phyloP scores from a whole-genome alignment of 495 filamentous ascomycete genomes.

The Peziza echinospora region DNA sequence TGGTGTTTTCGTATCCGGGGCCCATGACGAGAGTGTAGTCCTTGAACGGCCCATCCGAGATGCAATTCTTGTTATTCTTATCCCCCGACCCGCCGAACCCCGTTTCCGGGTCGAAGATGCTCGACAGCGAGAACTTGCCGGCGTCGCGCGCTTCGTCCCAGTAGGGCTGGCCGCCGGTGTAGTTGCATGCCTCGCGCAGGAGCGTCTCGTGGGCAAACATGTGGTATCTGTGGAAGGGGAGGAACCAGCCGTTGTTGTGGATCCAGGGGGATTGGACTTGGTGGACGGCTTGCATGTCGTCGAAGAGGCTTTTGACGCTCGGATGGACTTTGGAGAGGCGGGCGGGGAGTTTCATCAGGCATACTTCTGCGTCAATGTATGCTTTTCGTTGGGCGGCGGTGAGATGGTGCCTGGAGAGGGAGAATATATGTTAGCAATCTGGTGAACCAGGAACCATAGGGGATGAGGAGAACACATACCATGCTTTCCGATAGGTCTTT shows the following conservation, averaged over 20 bases:
- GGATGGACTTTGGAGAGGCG: background rate
- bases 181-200: constrained; percentile 17
- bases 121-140: constrained; percentile 5
- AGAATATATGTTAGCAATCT: background rate
- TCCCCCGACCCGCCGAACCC: constrained; percentile 8
- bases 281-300: constrained; percentile 22
- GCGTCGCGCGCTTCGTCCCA: constrained; percentile 14
- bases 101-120: constrained; percentile 4
- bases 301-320: constrained; percentile 15
- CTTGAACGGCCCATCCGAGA: constrained; percentile 12
- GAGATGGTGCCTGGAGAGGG: background rate
- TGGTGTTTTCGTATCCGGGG: background rate
- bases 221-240: constrained; percentile 22
- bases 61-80: constrained; percentile 3
- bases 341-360: background rate
- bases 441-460: background rate
- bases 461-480: background rate
- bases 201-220: constrained; percentile 19
- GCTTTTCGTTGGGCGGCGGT: constrained; percentile 3
- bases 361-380: background rate
- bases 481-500: background rate
- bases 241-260: constrained; percentile 12
- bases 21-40: constrained; percentile 3
- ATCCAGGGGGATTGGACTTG: constrained; percentile 12
- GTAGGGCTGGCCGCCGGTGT: constrained; percentile 18